Evolutionary conservation across 306 rosid species (phyloP).

Genomic region (peach (Prunus persica)): Prunus_persica_NCBIv2 NC_034012.1:268001-268500

Average conservation of each 20-base stretch:
- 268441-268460: conserved; percentile 37
- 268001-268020: too few species aligned
- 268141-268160: conserved; percentile 8
- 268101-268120: not conserved
- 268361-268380: conserved; percentile 39
- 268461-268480: not conserved
- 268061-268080: not conserved
- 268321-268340: not conserved
- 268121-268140: not conserved
- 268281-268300: not conserved
- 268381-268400: conserved; percentile 78
- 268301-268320: not conserved
- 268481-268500: too few species aligned
- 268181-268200: conserved; percentile 7
- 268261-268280: too few species aligned
- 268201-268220: conserved; percentile 8
- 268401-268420: conserved; percentile 56
- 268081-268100: not conserved
- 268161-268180: conserved; percentile 1
- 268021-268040: not conserved
- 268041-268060: not conserved
- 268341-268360: not conserved
- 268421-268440: conserved; percentile 60
- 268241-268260: not conserved
- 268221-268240: conserved; percentile 10